Conservation (phyloP, 345 rosid genomes). For the Theobroma cacao region DNA sequence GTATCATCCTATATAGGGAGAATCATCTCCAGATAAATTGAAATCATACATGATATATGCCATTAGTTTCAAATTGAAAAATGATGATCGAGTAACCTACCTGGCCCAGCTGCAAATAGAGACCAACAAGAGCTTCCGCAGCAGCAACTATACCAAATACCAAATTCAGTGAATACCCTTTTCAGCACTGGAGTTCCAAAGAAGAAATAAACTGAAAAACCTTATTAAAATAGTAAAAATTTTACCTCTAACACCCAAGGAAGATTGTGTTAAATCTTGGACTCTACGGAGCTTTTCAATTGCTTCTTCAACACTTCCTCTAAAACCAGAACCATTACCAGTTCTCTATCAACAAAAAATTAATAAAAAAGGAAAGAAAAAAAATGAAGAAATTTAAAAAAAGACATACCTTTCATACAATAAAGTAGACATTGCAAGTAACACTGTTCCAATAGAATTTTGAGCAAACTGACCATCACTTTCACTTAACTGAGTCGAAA, state of each 20-base stretch:
- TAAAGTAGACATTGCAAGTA: slow-evolving; percentile 84
- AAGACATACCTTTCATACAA: slow-evolving; percentile 55
- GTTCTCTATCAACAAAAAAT: background rate
- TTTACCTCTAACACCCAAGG: slow-evolving; percentile 55
- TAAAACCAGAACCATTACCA: slow-evolving; percentile 15
- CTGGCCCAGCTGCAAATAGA: slow-evolving; percentile 61
- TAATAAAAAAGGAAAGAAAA: background rate
- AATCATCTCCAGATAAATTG: slow-evolving; percentile 40
- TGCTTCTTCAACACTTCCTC: slow-evolving; percentile 60
- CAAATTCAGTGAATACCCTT: slow-evolving; percentile 15
- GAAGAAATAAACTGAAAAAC: background rate
- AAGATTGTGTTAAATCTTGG: slow-evolving; percentile 31
- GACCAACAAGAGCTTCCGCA: slow-evolving; percentile 70
- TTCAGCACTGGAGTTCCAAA: background rate
- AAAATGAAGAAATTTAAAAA: background rate
- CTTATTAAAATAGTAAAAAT: background rate
- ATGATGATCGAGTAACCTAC: slow-evolving; percentile 29
- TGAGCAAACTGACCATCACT: slow-evolving; percentile 45
- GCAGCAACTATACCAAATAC: slow-evolving; percentile 50
- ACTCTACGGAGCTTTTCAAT: slow-evolving; percentile 56
- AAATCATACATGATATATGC: background rate
- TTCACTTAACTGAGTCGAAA: slow-evolving; percentile 45
- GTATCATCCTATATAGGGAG: slow-evolving; percentile 74
- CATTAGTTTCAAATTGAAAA: slow-evolving; percentile 2
- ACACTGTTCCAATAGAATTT: slow-evolving; percentile 55